Conservation (phyloP, 2,329 filamentous ascomycete species). For the Botrytis fabae region DNA sequence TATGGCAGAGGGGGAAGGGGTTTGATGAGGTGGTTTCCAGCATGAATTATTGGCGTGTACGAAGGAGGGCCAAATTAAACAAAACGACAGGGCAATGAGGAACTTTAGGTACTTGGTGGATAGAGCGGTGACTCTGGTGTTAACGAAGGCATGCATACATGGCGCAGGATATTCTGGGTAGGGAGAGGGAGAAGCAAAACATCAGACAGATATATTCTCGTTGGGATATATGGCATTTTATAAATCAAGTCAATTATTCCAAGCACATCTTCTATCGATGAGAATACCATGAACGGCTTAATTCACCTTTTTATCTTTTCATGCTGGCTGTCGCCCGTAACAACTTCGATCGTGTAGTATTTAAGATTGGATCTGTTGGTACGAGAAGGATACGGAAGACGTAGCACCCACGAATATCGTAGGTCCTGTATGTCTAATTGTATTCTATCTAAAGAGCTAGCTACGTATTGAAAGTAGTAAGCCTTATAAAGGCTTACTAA, state of each 20-base stretch:
- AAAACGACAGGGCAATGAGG: background rate
- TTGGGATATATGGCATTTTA: background rate
- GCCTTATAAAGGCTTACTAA: too few relatives aligned
- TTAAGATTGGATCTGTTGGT: background rate
- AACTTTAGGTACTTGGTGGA: background rate
- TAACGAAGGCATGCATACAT: background rate
- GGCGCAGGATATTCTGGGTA: background rate
- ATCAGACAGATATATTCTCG: background rate
- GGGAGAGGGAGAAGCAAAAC: background rate
- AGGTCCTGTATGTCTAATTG: too few relatives aligned
- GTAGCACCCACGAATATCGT: too few relatives aligned
- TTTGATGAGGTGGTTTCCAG: too few relatives aligned
- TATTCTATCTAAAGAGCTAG: too few relatives aligned
- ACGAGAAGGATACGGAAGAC: too few relatives aligned
- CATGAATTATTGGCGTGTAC: background rate
- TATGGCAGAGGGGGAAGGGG: background rate
- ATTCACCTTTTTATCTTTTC: background rate
- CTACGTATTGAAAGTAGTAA: too few relatives aligned
- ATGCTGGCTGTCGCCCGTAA: too few relatives aligned
- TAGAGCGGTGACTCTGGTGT: constrained; percentile 3
- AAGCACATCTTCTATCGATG: background rate
- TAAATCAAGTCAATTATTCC: background rate
- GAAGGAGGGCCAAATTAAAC: background rate
- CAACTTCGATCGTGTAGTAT: background rate
- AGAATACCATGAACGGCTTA: background rate